phyloP scores from a whole-genome alignment of 2,329 filamentous ascomycete genomes.

The Sarocladiaceae sp. region DNA sequence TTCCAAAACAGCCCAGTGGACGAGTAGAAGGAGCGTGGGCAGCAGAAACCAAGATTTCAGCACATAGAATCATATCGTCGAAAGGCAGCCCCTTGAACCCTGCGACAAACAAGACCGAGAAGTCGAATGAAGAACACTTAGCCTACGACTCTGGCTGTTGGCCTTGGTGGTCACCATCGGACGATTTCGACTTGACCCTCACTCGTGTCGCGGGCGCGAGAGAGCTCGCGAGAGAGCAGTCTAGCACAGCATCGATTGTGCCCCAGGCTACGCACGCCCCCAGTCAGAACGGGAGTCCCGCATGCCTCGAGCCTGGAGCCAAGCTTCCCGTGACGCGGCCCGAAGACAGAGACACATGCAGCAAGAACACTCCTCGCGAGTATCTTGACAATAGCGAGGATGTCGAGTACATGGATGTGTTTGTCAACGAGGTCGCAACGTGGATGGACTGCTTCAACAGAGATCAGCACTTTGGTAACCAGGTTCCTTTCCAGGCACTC shows the following conservation, averaged over 20 bases:
- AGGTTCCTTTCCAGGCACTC: conserved; percentile 77
- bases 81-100: too few relatives aligned
- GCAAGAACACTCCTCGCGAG: conserved; percentile 32
- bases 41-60: too few relatives aligned
- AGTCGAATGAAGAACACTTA: too few relatives aligned
- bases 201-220: not conserved
- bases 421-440: conserved; percentile 79
- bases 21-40: too few relatives aligned
- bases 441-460: conserved; percentile 95
- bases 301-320: not conserved
- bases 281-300: not conserved
- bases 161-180: conserved; percentile 5
- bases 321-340: conserved; percentile 10
- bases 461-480: conserved; percentile 76
- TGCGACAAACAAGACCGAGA: not conserved
- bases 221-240: conserved; percentile 26
- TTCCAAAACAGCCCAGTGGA: too few relatives aligned
- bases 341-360: not conserved
- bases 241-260: conserved; percentile 31
- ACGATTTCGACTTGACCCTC: not conserved
- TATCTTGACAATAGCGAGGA: conserved; percentile 71
- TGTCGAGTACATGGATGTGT: conserved; percentile 84
- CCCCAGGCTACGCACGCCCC: conserved; percentile 22
- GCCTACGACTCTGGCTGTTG: not conserved
- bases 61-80: too few relatives aligned